phyloP scores from a whole-genome alignment of 192 early-diverging fungal species.

The Fimicolochytrium jonesii region DNA sequence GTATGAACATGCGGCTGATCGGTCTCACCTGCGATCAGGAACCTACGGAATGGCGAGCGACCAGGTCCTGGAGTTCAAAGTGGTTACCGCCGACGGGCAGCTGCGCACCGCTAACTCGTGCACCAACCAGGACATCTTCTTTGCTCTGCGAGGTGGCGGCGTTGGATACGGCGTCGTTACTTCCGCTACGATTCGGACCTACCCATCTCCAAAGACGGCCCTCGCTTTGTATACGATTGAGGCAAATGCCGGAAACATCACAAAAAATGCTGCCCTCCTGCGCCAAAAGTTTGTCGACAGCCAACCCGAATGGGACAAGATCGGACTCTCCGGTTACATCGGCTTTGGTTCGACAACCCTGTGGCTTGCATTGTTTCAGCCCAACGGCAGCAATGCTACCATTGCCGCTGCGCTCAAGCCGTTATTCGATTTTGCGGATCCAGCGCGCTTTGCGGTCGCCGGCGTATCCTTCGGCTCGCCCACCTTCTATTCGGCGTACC shows the following conservation, averaged over 20 bases:
- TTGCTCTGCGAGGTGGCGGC: constrained; percentile 59
- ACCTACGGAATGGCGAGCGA: constrained; percentile 49
- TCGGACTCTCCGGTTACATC: not conserved
- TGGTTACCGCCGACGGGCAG: constrained; percentile 49
- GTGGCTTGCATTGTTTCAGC: not conserved
- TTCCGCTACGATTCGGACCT: not conserved
- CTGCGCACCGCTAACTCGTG: constrained; percentile 31
- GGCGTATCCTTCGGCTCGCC: not conserved
- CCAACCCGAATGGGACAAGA: not conserved
- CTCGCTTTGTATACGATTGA: not conserved
- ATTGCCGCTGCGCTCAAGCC: not conserved
- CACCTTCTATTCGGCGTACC: not conserved
- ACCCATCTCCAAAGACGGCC: not conserved
- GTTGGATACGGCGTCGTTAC: constrained; percentile 28
- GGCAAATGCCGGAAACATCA: not conserved
- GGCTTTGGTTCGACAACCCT: not conserved
- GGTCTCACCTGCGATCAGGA: no score
- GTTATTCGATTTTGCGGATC: not conserved
- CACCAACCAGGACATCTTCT: constrained; percentile 50
- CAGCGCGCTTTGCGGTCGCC: not conserved
- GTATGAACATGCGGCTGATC: no score
- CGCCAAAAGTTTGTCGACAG: not conserved
- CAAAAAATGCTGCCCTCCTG: not conserved
- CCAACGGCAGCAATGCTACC: not conserved
- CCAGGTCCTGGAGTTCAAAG: constrained; percentile 44